Base-by-base conservation (phyloP, 495 filamentous ascomycete genomes). In the Xylaria telfairii region DNA sequence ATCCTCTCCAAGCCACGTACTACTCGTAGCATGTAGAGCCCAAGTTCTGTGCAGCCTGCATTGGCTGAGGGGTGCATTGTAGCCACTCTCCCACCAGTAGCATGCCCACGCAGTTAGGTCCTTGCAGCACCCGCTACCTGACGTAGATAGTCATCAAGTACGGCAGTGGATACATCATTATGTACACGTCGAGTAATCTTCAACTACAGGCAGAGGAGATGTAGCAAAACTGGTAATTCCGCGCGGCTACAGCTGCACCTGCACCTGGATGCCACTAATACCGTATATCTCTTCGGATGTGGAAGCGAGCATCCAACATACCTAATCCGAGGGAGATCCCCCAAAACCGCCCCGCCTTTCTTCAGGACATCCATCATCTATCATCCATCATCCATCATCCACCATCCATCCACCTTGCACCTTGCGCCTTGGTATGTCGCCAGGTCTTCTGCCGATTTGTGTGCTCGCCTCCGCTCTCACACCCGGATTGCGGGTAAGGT, bases 51-150 rank as follows among this genome's bases (percentile, higher is more conserved):
- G 47, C 64, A 66, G 47, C 34, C 32, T 57, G 65, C 65, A 68
- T 59, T n/a, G 39, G 51, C 53, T 60, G 65, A 68, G 65, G 56
- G 65, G 26, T 68, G 53, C 65, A 68, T 68, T 68, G 65, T 53
- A 68, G 65, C 65, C 24, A 34, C 51, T 60, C 54, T 37, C 41
- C 49, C 39, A 37, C 65, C 54, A 57, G 65, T 68, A 57, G 41
- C 51, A 19, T 9, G 47, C 30, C 10, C 34, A 26, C 37, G 19
- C 49, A 46, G 65, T 59, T 68, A 60, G 65, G 65, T 60, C 65
- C 65, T 46, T 68, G 65, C 65, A 68, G 65, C 53, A 34, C 37
- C 37, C 47, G 46, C 32, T 66, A 30, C 46, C 59, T 21, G 4
- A 7, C 15, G 56, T n/a, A 37, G 56, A 10, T 8, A 37, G 17